Base-by-base conservation (phyloP, 441 rosid species). In the Isatis lusitanica region DNA sequence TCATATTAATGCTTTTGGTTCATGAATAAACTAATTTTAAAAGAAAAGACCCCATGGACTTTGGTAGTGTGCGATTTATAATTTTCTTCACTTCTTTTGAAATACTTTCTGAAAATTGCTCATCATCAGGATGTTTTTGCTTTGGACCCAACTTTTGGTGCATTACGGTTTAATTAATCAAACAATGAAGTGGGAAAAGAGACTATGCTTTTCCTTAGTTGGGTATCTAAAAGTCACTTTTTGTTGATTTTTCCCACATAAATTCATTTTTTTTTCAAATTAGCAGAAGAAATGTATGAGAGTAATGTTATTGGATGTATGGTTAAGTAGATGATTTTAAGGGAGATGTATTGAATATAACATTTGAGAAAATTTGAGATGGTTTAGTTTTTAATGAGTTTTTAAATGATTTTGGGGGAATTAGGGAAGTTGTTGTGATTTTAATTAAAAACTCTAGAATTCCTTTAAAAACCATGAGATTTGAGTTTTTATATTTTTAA, bases 201-300 rank as follows among this genome's bases (percentile, higher is more conserved):
- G 36, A 63, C n/a, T 13, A 44, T 44, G 66, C 61, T 69, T 75
- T 75, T 75, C 51, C 18, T 69, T 63, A 24, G 18, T 69, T 69
- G 26, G 51, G 69, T 67, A 24, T 60, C 26, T 52, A 75, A 75
- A 75, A 75, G 74, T 69, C 15, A 63, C 70, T 38, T 75, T 75
- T 69, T 55, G 71, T 69, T 75, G 66, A 63, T 38, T 46, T 68
- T 74, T 52, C 48, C 31, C 69, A 26, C 24, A 48, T 11, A 60
- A 18, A n/a, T 56, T 69, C 44, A 21, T 2, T 7, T 56, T 18
- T 9, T 26, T 26, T 42, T 31, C 58, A n/a, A n/a, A n/a, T n/a
- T 26, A 38, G 0, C 33, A 63, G 39, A 55, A 40, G 1, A 33
- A 15, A 24, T 18, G 28, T 26, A 26, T 38, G 50, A 36, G 17